A percentile compares a stretch with the other conserved stretches of the same genome.
phyloP scores from a whole-genome alignment of 108 stramenopile species.

The Skeletonema menzelii region DNA sequence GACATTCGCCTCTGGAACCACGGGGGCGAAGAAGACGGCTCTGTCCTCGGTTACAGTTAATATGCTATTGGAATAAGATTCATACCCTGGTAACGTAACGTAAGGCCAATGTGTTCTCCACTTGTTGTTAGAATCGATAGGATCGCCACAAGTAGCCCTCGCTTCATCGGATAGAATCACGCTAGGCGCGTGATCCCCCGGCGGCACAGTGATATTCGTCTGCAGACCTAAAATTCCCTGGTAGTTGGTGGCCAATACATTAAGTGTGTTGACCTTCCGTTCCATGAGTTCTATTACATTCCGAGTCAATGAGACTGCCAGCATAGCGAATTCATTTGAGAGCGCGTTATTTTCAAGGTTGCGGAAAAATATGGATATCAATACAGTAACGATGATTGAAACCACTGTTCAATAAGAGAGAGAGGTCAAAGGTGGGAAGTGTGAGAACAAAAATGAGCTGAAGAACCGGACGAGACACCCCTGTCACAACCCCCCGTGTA shows the following conservation, averaged over 20 bases:
- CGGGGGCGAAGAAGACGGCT: neutral
- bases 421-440: neutral
- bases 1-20: neutral
- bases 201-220: neutral
- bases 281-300: neutral
- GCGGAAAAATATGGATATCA: neutral
- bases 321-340: neutral
- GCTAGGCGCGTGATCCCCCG: slow-evolving; percentile 1
- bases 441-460: neutral
- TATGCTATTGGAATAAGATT: neutral
- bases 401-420: neutral
- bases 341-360: neutral
- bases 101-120: slow-evolving; percentile 5
- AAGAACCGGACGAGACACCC: neutral
- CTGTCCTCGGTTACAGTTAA: neutral
- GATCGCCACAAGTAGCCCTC: neutral
- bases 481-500: neutral
- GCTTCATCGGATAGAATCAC: slow-evolving; percentile 5
- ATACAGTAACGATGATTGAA: slow-evolving; percentile 3
- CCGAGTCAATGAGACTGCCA: neutral
- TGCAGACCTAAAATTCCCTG: slow-evolving; percentile 2
- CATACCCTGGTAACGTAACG: slow-evolving; percentile 10
- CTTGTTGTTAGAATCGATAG: neutral
- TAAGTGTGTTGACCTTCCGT: neutral
- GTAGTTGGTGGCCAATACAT: slow-evolving; percentile 1